phyloP scores from a whole-genome alignment of 192 early-diverging fungal species.

The Entomortierella chlamydospora region DNA sequence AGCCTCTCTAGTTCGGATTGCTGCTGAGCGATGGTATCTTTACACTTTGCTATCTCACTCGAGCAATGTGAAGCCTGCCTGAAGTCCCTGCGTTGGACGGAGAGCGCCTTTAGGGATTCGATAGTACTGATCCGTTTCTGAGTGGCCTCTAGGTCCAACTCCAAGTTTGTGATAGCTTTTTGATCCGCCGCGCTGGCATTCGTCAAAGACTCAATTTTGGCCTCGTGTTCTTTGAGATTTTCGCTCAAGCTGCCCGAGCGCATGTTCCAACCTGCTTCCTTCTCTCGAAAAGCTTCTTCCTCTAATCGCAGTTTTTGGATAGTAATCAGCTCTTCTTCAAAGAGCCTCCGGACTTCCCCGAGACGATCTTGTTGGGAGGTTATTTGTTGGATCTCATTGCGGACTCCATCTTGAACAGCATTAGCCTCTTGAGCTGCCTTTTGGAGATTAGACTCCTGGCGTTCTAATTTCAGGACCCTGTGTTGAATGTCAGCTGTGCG shows the following conservation, averaged over 20 bases:
- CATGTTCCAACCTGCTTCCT: constrained; percentile 42
- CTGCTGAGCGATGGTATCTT: not conserved
- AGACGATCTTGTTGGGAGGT: constrained; percentile 18
- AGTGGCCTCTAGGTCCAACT: constrained; percentile 7
- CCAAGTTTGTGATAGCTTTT: constrained; percentile 1
- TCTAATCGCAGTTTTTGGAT: constrained; percentile 27
- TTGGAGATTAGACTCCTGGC: constrained; percentile 14
- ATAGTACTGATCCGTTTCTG: constrained; percentile 13
- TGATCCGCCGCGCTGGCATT: constrained; percentile 9
- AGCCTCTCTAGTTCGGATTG: constrained; percentile 6
- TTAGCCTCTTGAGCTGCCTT: constrained; percentile 5
- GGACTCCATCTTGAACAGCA: constrained; percentile 1
- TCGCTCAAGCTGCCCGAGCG: constrained; percentile 3
- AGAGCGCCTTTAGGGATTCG: constrained; percentile 24
- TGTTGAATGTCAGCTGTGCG: constrained; percentile 5
- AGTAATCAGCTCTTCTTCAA: constrained; percentile 4
- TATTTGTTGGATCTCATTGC: constrained; percentile 19
- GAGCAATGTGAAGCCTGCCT: constrained; percentile 40
- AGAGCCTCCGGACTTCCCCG: constrained; percentile 18
- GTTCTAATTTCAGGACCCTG: constrained; percentile 12
- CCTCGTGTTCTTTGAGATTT: constrained; percentile 3
- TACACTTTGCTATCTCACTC: constrained; percentile 5
- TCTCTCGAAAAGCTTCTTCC: constrained; percentile 36
- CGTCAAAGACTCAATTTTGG: constrained; percentile 11
- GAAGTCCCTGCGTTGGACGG: constrained; percentile 48